Evolutionary conservation across 1,284 basidiomycete genomes (phyloP).

Genomic region (Tetrapyrgos nigripes): DNA sequence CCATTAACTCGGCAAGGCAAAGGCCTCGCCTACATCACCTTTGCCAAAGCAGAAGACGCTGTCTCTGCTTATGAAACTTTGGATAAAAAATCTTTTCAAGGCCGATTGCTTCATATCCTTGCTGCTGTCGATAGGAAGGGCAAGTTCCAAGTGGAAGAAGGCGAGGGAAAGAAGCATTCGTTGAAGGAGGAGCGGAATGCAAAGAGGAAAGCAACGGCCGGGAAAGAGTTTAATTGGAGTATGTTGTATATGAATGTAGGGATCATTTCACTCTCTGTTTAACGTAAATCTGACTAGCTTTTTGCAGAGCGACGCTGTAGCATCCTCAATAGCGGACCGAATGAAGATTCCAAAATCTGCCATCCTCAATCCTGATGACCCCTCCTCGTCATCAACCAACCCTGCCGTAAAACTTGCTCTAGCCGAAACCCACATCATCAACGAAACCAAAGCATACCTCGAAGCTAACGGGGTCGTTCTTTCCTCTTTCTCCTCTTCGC

Average conservation of each 20-base stretch:
- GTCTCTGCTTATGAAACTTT: constrained; percentile 79
- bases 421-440: constrained; percentile 95
- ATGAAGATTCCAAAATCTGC: constrained; percentile 88
- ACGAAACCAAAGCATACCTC: constrained; percentile 92
- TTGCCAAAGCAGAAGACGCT: constrained; percentile 69
- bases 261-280: constrained; percentile 30
- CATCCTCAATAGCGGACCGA: constrained; percentile 82
- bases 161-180: constrained; percentile 49
- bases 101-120: constrained; percentile 89
- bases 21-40: constrained; percentile 89
- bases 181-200: constrained; percentile 75
- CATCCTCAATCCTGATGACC: constrained; percentile 82
- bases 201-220: constrained; percentile 76
- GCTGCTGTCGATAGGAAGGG: constrained; percentile 77
- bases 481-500: constrained; percentile 56
- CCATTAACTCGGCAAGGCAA: constrained; percentile 72
- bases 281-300: constrained; percentile 23
- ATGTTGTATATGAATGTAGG: constrained; percentile 97
- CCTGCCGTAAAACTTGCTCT: constrained; percentile 93
- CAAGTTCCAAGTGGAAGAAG: constrained; percentile 51
- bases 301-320: constrained; percentile 85
- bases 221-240: constrained; percentile 94
- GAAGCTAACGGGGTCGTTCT: constrained; percentile 76
- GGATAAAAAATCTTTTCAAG: constrained; percentile 91
- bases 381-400: constrained; percentile 11